Conservation (phyloP, 2,329 filamentous ascomycete species). For the Leptographium flavum region DNA sequence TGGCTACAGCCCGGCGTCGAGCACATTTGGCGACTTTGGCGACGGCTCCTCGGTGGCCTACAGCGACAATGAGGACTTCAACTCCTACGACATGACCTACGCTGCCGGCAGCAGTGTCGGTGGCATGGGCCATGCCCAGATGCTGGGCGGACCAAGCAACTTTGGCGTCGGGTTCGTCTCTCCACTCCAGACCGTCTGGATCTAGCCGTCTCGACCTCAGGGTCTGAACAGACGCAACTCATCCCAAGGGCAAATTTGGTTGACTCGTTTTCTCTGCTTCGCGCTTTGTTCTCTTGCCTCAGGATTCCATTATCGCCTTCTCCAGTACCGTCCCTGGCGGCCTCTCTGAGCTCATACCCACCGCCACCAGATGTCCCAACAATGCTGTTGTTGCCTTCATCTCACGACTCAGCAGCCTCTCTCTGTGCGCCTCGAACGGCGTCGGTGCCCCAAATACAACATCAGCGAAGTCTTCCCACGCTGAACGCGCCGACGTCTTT, state of each 20-base stretch:
- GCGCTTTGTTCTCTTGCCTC: conserved; percentile 21
- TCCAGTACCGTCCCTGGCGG: conserved; percentile 5
- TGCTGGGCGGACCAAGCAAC: conserved; percentile 30
- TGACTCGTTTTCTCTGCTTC: conserved; percentile 29
- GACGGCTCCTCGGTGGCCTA: conserved; percentile 38
- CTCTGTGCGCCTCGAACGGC: conserved; percentile 28
- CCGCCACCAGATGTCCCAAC: conserved; percentile 26
- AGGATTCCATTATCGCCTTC: conserved; percentile 7
- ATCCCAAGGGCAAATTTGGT: conserved; percentile 28
- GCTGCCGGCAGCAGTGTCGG: conserved; percentile 15
- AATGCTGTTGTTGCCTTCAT: conserved; percentile 20
- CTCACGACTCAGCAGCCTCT: conserved; percentile 17
- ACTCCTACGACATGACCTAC: conserved; percentile 32
- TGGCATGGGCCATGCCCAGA: conserved; percentile 25
- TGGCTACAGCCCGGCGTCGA: conserved; percentile 48
- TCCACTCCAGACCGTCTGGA: conserved; percentile 49
- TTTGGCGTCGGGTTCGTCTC: conserved; percentile 46
- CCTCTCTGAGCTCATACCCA: conserved; percentile 19
- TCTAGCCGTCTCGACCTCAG: conserved; percentile 23
- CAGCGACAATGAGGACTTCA: conserved; percentile 46
- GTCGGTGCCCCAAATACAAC: conserved; percentile 16
- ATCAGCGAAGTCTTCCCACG: conserved; percentile 23
- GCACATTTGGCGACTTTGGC: conserved; percentile 31
- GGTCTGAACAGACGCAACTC: conserved; percentile 1
- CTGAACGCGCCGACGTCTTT: conserved; percentile 20